Evolutionary conservation across 345 rosid species (phyloP), one percentile per base, ranked within the genome.

Genomic region (Passiflora organensis): DNA sequence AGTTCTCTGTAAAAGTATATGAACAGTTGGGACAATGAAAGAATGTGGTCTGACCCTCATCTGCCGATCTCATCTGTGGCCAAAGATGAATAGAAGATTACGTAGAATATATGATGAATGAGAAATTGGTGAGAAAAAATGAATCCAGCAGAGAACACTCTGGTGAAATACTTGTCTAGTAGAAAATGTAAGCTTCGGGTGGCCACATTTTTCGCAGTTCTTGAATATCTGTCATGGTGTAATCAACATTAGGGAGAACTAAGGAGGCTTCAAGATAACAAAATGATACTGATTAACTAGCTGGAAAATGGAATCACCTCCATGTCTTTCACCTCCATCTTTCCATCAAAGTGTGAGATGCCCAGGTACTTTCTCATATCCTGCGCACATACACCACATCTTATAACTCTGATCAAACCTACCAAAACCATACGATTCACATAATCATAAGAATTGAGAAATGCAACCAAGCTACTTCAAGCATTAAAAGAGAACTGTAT

Each of bases 61-160:
- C 69, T 28, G 69, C 69, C 4, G 69, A 65, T 43, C 69, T 56
- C 69, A 64, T 64, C 69, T 64, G 57, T 18, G 56, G n/a, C 49
- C 6, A 48, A 22, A 23, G 51, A 39, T 11, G 21, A 8, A 55
- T 2, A 36, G 25, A 43, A 22, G 15, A 10, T 10, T 17, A 18
- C 24, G 43, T 19, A 56, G 55, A 9, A 28, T 6, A 24, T 16
- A 15, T 10, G 15, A 36, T 5, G 6, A 10, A 4, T 39, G n/a
- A 39, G 12, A 39, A 39, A 4, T 14, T 10, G 1, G 13, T 39
- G 12, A 2, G 12, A n/a, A n/a, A n/a, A n/a, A n/a, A n/a, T n/a
- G 12, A 10, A 39, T 2, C 43, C 5, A 14, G 43, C 2, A 39
- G 12, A 39, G 51, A 56, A 22, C 6, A 5, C 4, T 15, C 6